Evolutionary conservation across 768 basidiomycete genomes (phyloP), one percentile per base, ranked within the genome.

Genomic region (Leccinum sublutescens): DNA sequence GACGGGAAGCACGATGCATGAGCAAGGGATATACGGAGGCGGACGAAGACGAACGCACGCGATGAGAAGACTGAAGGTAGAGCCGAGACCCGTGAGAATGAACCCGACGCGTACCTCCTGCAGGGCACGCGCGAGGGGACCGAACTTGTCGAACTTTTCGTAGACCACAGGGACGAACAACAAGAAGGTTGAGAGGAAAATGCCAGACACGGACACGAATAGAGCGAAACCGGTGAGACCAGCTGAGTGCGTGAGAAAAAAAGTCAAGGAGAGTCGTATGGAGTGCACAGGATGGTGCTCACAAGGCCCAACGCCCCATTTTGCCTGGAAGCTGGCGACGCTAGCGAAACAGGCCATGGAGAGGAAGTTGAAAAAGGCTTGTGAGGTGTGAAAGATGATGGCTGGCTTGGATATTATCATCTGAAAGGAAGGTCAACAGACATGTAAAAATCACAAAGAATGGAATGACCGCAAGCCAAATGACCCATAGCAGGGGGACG

Each of bases 301-400:
- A 96, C 95, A 97, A 40, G 93, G 91, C 8, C 91, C 91, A 23
- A 96, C 82, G 10, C 79, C 68, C 84, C 85, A 95, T 64, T 89
- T 88, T 4, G 91, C 86, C 66, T 98, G 95, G 73, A 96, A 98
- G 21, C 80, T 77, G 0, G 95, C 95, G 4, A 94, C 90, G 65
- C 89, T 87, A 8, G 91, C 95, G 66, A 93, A 94, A 69, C 93
- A 95, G 50, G 88, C 89, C 85, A 96, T 89, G 12, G 92, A 85
- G 50, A 98, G 81, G 70, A 98, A 97, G 72, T 89, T 88, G 85
- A 96, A 94, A 80, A 98, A 95, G 55, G 85, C 82, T 78, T 96
- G 90, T 3, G 83, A 85, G 31, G 83, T 72, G 71, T 90, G 85
- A 69, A 87, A 86, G 56, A 92, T 80, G 69, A 93, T 89, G 61